Conservation (phyloP, 2,329 filamentous ascomycete species). For the Colletotrichum theobromicola region DNA sequence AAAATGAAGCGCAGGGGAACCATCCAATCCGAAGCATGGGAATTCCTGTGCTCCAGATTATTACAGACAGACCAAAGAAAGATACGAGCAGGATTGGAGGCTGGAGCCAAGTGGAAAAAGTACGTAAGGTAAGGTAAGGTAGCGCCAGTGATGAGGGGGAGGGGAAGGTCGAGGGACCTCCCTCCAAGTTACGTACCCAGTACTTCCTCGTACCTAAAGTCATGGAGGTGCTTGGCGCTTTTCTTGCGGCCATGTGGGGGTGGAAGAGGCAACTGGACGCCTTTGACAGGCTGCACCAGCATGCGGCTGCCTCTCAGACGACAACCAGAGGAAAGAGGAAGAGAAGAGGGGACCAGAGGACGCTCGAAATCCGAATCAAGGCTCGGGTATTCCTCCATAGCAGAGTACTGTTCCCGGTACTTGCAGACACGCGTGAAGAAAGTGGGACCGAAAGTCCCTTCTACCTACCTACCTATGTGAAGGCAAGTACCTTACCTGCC, state of each 20-base stretch:
- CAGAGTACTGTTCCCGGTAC: background rate
- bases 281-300: slow-evolving; percentile 5
- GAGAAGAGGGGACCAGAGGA: background rate
- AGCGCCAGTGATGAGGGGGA: background rate
- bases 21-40: background rate
- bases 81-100: background rate
- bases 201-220: background rate
- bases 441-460: background rate
- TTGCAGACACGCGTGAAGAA: background rate
- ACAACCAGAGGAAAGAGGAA: background rate
- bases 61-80: background rate
- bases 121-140: background rate
- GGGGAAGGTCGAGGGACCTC: background rate
- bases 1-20: background rate
- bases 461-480: too few relatives aligned
- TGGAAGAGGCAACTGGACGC: slow-evolving; percentile 10
- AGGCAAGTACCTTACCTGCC: too few relatives aligned
- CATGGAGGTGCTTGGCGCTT: background rate
- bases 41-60: background rate
- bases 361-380: background rate
- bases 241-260: background rate
- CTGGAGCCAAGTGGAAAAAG: slow-evolving; percentile 18
- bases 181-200: background rate
- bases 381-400: background rate
- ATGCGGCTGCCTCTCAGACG: background rate